Percentiles rank a stretch among this genome's conserved stretches.
These are phyloP conservation scores for Calocybe cyanea DNA, from an alignment of 768 basidiomycete species.

Conservation along the genomic window DNA sequence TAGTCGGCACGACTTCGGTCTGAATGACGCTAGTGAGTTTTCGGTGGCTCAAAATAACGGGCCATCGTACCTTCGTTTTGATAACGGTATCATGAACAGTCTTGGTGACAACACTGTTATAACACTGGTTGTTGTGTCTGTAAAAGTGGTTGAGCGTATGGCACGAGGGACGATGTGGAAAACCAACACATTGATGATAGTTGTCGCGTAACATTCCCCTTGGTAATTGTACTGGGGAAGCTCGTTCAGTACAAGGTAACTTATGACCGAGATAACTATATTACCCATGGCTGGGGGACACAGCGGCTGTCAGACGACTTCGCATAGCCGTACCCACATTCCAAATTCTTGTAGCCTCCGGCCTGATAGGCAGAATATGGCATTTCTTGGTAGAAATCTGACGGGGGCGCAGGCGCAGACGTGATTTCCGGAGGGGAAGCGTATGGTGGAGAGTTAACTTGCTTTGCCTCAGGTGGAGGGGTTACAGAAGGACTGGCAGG, in stretches of 20 bases:
- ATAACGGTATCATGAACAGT: conserved; percentile 32
- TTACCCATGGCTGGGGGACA: conserved; percentile 53
- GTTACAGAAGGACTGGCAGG: conserved; percentile 23
- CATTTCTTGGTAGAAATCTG: conserved; percentile 45
- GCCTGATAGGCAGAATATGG: conserved; percentile 56
- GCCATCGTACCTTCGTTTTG: conserved; percentile 20
- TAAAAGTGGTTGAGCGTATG: conserved; percentile 10
- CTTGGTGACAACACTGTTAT: conserved; percentile 32
- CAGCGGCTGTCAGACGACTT: conserved; percentile 58
- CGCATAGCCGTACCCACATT: conserved; percentile 68
- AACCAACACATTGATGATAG: conserved; percentile 43
- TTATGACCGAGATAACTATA: conserved; percentile 14
- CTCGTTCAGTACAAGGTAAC: conserved; percentile 2
- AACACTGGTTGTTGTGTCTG: conserved; percentile 20
- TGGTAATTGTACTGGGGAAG: conserved; percentile 31
- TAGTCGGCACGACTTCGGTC: conserved; percentile 37
- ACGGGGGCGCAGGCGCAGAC: conserved; percentile 28
- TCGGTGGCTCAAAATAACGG: background rate
- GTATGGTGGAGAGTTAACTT: conserved; percentile 17
- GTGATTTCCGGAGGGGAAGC: conserved; percentile 29
- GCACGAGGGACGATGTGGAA: background rate
- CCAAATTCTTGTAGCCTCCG: conserved; percentile 63
- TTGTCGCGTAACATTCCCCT: conserved; percentile 60
- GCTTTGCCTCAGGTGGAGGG: conserved; percentile 13
- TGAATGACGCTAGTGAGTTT: conserved; percentile 10